Percentiles rank a stretch among this genome's conserved stretches.
These are phyloP conservation scores for Protomyces lactucae-debilis DNA, from an alignment of 1,139 yeast genomes.

Conservation along the genomic window DNA sequence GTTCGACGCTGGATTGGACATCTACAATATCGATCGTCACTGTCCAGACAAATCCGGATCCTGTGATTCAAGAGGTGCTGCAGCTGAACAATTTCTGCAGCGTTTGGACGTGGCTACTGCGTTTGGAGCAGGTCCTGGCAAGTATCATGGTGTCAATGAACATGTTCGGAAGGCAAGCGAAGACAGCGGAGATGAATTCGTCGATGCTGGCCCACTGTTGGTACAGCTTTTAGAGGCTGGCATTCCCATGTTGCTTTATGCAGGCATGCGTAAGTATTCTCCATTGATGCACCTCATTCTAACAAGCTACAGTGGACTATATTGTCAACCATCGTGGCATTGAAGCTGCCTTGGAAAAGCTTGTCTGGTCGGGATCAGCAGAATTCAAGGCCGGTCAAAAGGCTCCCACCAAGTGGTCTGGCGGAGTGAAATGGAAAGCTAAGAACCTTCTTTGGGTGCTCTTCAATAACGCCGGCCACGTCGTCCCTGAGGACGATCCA, in stretches of 20 bases:
- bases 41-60: constrained; percentile 81
- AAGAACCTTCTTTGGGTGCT: constrained; percentile 58
- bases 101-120: no score
- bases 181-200: neutral
- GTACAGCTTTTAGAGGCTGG: constrained; percentile 42
- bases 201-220: constrained; percentile 24
- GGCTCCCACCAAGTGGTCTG: constrained; percentile 42
- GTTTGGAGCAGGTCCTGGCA: no score
- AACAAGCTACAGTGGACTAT: constrained; percentile 60
- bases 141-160: constrained; percentile 39
- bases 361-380: constrained; percentile 56
- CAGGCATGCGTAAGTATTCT: constrained; percentile 46
- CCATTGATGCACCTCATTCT: no score
- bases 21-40: constrained; percentile 81
- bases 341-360: constrained; percentile 61
- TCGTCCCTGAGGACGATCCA: constrained; percentile 76
- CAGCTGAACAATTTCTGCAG: no score
- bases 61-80: no score
- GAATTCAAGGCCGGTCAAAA: constrained; percentile 39
- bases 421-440: constrained; percentile 37
- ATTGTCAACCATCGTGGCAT: constrained; percentile 89
- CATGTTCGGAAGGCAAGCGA: constrained; percentile 49
- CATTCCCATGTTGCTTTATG: constrained; percentile 71
- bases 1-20: constrained; percentile 79
- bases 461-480: constrained; percentile 62